Evolutionary conservation across 768 basidiomycete species (phyloP).

Genomic region (Lepiota venenata): DNA sequence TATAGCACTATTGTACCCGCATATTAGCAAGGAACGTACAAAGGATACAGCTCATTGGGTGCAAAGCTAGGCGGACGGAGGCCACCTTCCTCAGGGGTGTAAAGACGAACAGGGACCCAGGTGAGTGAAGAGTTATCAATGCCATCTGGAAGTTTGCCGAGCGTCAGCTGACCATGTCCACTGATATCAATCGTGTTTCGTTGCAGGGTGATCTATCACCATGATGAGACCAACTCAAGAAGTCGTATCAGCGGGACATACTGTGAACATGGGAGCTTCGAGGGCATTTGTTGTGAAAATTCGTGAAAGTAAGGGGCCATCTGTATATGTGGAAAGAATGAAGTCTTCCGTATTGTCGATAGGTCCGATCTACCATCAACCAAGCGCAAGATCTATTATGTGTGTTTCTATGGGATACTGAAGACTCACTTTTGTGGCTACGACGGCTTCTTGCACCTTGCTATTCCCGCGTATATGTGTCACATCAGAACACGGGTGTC

Average conservation of each 20-base stretch:
- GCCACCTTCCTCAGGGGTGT: slow-evolving; percentile 52
- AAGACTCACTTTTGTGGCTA: slow-evolving; percentile 18
- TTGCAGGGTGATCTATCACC: slow-evolving; percentile 47
- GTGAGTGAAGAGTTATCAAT: slow-evolving; percentile 54
- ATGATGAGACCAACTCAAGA: neutral
- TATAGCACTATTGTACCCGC: neutral
- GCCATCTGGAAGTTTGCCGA: slow-evolving; percentile 58
- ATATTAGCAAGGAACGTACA: slow-evolving; percentile 6
- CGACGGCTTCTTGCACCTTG: slow-evolving; percentile 33
- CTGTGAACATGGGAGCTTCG: slow-evolving; percentile 47
- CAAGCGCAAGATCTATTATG: no score
- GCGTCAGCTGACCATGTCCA: slow-evolving; percentile 54
- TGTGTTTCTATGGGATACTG: neutral
- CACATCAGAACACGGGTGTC: neutral
- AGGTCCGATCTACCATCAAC: slow-evolving; percentile 17
- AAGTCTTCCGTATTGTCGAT: slow-evolving; percentile 32
- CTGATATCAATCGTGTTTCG: slow-evolving; percentile 57
- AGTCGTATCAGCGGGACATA: slow-evolving; percentile 18
- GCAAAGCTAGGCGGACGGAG: slow-evolving; percentile 49
- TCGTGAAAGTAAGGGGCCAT: slow-evolving; percentile 45
- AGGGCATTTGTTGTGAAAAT: slow-evolving; percentile 41
- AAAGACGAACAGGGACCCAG: slow-evolving; percentile 65
- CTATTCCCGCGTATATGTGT: slow-evolving; percentile 19
- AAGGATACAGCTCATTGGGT: slow-evolving; percentile 49
- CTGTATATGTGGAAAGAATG: slow-evolving; percentile 28